These are phyloP conservation scores for Entomortierella parvispora DNA, from an alignment of 192 early-diverging fungal species.

Conservation along the genomic window DNA sequence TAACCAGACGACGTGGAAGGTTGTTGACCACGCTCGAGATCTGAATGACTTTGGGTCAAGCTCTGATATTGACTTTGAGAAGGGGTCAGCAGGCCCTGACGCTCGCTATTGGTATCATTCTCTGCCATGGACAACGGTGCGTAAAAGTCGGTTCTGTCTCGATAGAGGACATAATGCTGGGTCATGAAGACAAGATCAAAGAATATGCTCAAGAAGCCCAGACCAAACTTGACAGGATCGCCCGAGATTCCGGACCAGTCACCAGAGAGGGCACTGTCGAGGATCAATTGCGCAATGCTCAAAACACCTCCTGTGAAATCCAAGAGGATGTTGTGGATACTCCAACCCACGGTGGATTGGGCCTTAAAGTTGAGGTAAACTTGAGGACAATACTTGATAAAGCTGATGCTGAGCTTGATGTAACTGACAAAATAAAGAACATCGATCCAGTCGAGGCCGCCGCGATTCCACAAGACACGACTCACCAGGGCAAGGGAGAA, in stretches of 20 bases:
- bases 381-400: conserved; percentile 87
- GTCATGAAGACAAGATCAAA: conserved; percentile 85
- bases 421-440: conserved; percentile 78
- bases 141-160: conserved; percentile 45
- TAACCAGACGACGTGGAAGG: too few species aligned
- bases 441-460: conserved; percentile 60
- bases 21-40: too few species aligned
- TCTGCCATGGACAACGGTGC: conserved; percentile 29
- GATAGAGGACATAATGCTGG: conserved; percentile 84
- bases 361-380: conserved; percentile 75
- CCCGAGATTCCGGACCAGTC: conserved; percentile 63
- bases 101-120: conserved; percentile 26
- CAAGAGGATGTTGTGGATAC: conserved; percentile 86
- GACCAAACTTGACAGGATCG: conserved; percentile 74
- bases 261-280: conserved; percentile 73
- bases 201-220: conserved; percentile 76
- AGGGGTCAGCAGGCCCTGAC: background rate
- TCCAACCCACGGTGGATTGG: conserved; percentile 90
- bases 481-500: background rate
- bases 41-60: too few species aligned
- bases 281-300: conserved; percentile 78
- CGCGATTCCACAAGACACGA: background rate
- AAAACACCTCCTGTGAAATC: conserved; percentile 87
- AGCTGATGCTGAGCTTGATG: conserved; percentile 81
- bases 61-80: too few species aligned